A percentile compares a stretch with the other conserved stretches of the same genome.
These are phyloP conservation scores for Cryptosporidium bovis DNA, from an alignment of 169 alveolate species.

Conservation along the genomic window DNA sequence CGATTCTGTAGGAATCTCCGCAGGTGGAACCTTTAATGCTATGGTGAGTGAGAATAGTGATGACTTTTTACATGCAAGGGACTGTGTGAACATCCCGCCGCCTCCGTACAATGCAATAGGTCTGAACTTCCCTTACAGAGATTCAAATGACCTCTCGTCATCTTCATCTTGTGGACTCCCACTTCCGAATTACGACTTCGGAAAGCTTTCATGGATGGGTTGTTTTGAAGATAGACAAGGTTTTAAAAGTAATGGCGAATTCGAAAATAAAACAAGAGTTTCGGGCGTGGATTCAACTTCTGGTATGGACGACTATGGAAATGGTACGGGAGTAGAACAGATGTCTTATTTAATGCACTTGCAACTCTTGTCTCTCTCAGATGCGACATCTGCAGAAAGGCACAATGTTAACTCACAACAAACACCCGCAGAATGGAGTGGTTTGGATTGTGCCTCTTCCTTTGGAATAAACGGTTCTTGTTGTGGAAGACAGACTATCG, in stretches of 20 bases:
- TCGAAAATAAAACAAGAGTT: background rate
- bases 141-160: background rate
- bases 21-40: too few relatives aligned
- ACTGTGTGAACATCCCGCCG: constrained; percentile 58
- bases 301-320: constrained; percentile 49
- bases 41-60: background rate
- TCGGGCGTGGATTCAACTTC: background rate
- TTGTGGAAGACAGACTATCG: background rate
- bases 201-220: constrained; percentile 30
- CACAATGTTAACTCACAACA: background rate
- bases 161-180: background rate
- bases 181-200: constrained; percentile 55
- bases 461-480: background rate
- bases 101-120: constrained; percentile 65
- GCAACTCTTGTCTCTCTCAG: constrained; percentile 59
- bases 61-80: constrained; percentile 55
- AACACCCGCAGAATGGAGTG: background rate
- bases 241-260: background rate
- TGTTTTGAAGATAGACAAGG: constrained; percentile 12
- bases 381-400: background rate
- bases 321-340: constrained; percentile 58
- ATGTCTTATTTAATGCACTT: constrained; percentile 73
- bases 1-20: too few relatives aligned
- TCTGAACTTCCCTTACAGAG: constrained; percentile 33
- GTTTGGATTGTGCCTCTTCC: background rate